These are phyloP conservation scores for Pterocarpus santalinus DNA, from an alignment of 306 rosid species.

Conservation along the genomic window DNA sequence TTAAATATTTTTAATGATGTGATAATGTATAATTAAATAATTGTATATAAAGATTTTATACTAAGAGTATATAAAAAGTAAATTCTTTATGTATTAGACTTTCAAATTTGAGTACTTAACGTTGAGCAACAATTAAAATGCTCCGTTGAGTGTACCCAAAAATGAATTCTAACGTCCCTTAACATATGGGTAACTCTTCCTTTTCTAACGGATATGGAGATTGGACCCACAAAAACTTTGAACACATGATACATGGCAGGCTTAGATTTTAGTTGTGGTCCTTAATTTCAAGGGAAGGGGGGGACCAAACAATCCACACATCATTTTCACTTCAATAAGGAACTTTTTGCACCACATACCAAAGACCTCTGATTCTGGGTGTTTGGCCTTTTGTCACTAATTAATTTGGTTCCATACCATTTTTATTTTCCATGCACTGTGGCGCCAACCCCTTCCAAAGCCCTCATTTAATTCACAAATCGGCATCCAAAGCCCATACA, in stretches of 20 bases:
- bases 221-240: constrained; percentile 39
- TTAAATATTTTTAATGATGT: no score
- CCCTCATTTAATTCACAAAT: not conserved
- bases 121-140: not conserved
- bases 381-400: not conserved
- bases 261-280: constrained; percentile 37
- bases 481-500: constrained; percentile 12
- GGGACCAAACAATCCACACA: not conserved
- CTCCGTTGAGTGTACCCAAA: not conserved
- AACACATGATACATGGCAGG: constrained; percentile 16
- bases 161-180: constrained; percentile 21
- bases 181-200: not conserved
- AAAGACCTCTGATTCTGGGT: not conserved
- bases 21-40: no score
- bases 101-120: not conserved
- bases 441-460: not conserved
- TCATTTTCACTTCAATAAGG: constrained; percentile 13
- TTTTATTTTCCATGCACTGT: not conserved
- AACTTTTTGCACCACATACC: not conserved
- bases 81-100: no score
- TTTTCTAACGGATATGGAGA: constrained; percentile 27
- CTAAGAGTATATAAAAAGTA: no score
- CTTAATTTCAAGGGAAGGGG: constrained; percentile 10
- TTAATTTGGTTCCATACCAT: not conserved
- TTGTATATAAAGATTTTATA: no score